Base-by-base conservation (phyloP, 1,139 yeast species). In the Casaregolazyma suthepensis region DNA sequence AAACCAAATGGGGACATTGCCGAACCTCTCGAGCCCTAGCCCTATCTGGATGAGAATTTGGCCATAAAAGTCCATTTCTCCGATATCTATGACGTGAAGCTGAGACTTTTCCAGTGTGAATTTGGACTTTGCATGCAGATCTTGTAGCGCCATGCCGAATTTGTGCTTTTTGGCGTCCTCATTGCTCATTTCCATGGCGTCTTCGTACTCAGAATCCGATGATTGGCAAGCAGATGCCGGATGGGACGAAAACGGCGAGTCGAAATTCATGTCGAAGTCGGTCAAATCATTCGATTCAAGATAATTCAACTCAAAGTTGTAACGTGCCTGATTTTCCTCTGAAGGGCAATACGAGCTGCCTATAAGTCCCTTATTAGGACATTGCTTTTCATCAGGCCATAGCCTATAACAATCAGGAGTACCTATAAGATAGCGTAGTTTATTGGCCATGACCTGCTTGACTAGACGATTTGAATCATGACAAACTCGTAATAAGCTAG, bases 61-160 rank as follows among this genome's bases (percentile, higher is more conserved):
- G 10, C 59, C 58, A 52, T 57, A 61, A 45, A 53, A 52, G 40
- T 59, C 63, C 29, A 57, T 61, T 20, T 57, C 57, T 6, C 52
- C 51, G 35, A 59, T 56, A 26, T 59, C 61, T 18, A 58, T 45
- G 5, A 38, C 45, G 5, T 37, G 40, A 5, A 22, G 17, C 4
- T 31, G 31, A 3, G 45, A 38, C 17, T 47, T 47, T 5, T 47
- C 38, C 31, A 57, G 40, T 13, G 40, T 52, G 51, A 57, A 53
- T 52, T 56, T 57, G 19, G 57, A 47, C 23, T 57, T 59, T 12
- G 59, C 55, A n/a, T 47, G 31, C 45, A 57, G 37, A 42, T 57
- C 59, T 10, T 31, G 37, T 22, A 15, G 23, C 22, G 18, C 4
- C 10, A 7, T 15, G 31, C 26, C 26, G 6, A 22, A 22, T 22